Conservation (phyloP, 805 yeast species). For the Monosporozyma siamensis region DNA sequence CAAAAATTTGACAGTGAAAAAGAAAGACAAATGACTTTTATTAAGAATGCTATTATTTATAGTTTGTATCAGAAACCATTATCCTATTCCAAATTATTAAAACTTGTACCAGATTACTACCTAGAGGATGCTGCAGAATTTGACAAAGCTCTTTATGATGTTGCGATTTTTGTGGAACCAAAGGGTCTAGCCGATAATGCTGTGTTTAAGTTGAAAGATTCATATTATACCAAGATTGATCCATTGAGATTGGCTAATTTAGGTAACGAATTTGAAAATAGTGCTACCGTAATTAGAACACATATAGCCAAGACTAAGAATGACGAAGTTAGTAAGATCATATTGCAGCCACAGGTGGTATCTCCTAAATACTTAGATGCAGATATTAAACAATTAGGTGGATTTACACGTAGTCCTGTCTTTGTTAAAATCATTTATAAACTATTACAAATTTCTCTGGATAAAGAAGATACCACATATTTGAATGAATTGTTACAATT, state of each 20-base stretch:
- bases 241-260: slow-evolving; percentile 42
- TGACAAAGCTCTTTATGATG: slow-evolving; percentile 45
- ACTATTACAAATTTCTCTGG: slow-evolving; percentile 45
- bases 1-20: slow-evolving; percentile 32
- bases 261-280: slow-evolving; percentile 44
- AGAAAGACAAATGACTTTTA: slow-evolving; percentile 25
- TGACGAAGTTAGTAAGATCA: slow-evolving; percentile 34
- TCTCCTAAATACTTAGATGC: slow-evolving; percentile 21
- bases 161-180: slow-evolving; percentile 55
- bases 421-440: slow-evolving; percentile 53
- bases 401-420: slow-evolving; percentile 40
- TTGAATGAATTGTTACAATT: slow-evolving; percentile 57
- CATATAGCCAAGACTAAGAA: slow-evolving; percentile 35
- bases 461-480: slow-evolving; percentile 43
- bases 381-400: slow-evolving; percentile 37
- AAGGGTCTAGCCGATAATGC: slow-evolving; percentile 60
- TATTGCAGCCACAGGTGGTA: slow-evolving; percentile 40
- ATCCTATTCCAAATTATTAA: slow-evolving; percentile 43
- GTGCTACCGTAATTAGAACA: slow-evolving; percentile 39
- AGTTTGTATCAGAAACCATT: slow-evolving; percentile 43
- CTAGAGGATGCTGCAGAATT: slow-evolving; percentile 33
- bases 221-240: slow-evolving; percentile 41
- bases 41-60: slow-evolving; percentile 40
- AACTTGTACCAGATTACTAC: slow-evolving; percentile 28
- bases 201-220: slow-evolving; percentile 47